A percentile compares a stretch with the other conserved stretches of the same genome.
Evolutionary conservation across 768 basidiomycete genomes (phyloP).

Genomic region (Omphalotus guepiniiformis): DNA sequence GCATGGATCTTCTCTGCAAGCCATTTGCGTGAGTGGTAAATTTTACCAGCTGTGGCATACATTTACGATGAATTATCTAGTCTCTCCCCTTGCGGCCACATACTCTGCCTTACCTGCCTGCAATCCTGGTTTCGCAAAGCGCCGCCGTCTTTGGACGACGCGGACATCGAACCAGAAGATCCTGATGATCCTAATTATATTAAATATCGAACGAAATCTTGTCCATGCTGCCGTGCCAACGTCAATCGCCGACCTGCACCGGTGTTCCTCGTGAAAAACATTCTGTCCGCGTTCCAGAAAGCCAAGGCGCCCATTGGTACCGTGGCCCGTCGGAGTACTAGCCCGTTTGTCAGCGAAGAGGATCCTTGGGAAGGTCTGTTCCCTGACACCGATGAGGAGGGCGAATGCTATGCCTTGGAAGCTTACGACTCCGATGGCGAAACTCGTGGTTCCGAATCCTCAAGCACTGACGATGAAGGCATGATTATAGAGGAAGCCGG

Average conservation of each 20-base stretch:
- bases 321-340: conserved; percentile 18
- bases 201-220: conserved; percentile 60
- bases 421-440: conserved; percentile 25
- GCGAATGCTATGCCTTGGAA: conserved; percentile 27
- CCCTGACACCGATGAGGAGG: conserved; percentile 38
- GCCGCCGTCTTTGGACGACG: conserved; percentile 39
- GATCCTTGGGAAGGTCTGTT: conserved; percentile 78
- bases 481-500: conserved; percentile 1
- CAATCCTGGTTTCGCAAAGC: conserved; percentile 78
- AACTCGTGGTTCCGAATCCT: conserved; percentile 9
- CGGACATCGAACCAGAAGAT: conserved; percentile 33
- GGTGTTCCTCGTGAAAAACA: conserved; percentile 62
- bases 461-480: conserved; percentile 1
- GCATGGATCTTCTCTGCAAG: conserved; percentile 62
- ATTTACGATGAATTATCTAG: conserved; percentile 28
- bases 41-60: neutral
- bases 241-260: conserved; percentile 61
- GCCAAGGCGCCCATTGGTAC: conserved; percentile 24
- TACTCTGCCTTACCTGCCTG: conserved; percentile 68
- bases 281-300: conserved; percentile 46
- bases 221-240: conserved; percentile 63
- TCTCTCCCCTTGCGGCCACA: conserved; percentile 72
- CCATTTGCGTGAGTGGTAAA: conserved; percentile 57
- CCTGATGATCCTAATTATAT: conserved; percentile 40
- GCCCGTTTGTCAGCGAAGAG: conserved; percentile 33